phyloP scores from a whole-genome alignment of 331 rosid species.

The Stylosanthes scabra region DNA sequence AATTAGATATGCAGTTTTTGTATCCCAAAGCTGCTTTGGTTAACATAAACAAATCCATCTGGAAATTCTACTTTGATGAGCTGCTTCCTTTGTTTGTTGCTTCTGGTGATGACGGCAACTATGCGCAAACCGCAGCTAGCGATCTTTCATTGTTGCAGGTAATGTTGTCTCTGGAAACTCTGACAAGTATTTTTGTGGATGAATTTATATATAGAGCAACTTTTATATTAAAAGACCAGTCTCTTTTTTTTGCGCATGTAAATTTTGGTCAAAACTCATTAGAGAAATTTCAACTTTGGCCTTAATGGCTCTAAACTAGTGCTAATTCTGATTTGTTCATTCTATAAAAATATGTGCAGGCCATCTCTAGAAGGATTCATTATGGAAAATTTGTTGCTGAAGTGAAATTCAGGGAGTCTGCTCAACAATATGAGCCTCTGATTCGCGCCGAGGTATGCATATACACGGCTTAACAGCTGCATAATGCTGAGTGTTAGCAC shows the following conservation, averaged over 20 bases:
- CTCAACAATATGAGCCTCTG: slow-evolving; percentile 74
- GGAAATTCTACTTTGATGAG: slow-evolving; percentile 69
- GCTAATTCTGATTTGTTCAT: slow-evolving; percentile 15
- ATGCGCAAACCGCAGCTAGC: slow-evolving; percentile 83
- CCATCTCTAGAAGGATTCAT: slow-evolving; percentile 89
- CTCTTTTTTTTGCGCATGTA: neutral
- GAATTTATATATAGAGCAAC: slow-evolving; percentile 9
- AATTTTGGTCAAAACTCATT: slow-evolving; percentile 3
- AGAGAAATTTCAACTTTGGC: neutral
- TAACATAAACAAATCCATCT: slow-evolving; percentile 71
- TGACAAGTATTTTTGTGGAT: slow-evolving; percentile 16
- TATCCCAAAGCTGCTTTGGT: slow-evolving; percentile 72
- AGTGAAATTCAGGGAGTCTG: slow-evolving; percentile 81
- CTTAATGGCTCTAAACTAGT: neutral
- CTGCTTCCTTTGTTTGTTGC: slow-evolving; percentile 67
- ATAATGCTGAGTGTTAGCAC: neutral
- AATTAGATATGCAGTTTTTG: slow-evolving; percentile 57
- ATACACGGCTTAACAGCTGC: neutral
- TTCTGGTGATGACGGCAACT: slow-evolving; percentile 84
- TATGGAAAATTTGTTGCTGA: slow-evolving; percentile 96
- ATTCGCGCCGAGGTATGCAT: slow-evolving; percentile 74
- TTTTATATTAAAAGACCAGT: no score
- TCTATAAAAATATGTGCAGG: slow-evolving; percentile 51
- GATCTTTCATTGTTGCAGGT: slow-evolving; percentile 97
- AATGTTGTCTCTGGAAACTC: slow-evolving; percentile 10